phyloP scores from a whole-genome alignment of 2,329 filamentous ascomycete genomes.

The Arthrobotrys entomopaga region DNA sequence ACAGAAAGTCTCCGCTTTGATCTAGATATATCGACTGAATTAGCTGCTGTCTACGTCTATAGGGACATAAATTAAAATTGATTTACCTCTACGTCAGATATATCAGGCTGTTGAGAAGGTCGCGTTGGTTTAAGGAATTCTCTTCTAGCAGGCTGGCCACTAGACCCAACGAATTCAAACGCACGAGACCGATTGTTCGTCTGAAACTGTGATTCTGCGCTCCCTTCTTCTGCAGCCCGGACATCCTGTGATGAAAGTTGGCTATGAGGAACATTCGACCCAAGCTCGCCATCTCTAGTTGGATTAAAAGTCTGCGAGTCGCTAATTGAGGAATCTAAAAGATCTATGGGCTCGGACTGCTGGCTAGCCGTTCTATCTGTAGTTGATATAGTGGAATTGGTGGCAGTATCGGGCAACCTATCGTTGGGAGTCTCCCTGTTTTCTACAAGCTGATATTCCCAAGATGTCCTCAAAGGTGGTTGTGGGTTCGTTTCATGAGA shows the following conservation, averaged over 20 bases:
- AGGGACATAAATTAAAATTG: not conserved
- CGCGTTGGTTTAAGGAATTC: not conserved
- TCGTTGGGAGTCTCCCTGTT: not conserved
- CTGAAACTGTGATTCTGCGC: not conserved
- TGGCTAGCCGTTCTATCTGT: conserved; percentile 15
- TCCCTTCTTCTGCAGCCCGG: not conserved
- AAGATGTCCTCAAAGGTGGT: too few relatives aligned
- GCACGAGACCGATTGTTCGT: not conserved
- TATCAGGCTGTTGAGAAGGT: not conserved
- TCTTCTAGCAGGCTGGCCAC: not conserved
- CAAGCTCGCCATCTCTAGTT: too few relatives aligned
- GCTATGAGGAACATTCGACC: too few relatives aligned
- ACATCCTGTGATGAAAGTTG: too few relatives aligned
- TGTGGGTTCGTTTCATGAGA: too few relatives aligned
- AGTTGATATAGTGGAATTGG: conserved; percentile 14
- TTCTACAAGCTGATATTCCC: too few relatives aligned
- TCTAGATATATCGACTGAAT: not conserved
- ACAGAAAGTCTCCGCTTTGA: conserved; percentile 10
- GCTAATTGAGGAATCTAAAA: too few relatives aligned
- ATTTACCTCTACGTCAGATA: conserved; percentile 6
- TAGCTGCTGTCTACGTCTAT: not conserved
- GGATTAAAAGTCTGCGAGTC: too few relatives aligned
- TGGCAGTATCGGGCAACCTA: conserved; percentile 29
- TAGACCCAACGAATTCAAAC: not conserved
- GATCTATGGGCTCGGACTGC: not conserved